Evolutionary conservation across 352 stramenopile species (phyloP).

Genomic region (Globisporangium rhizosaccharum): DNA sequence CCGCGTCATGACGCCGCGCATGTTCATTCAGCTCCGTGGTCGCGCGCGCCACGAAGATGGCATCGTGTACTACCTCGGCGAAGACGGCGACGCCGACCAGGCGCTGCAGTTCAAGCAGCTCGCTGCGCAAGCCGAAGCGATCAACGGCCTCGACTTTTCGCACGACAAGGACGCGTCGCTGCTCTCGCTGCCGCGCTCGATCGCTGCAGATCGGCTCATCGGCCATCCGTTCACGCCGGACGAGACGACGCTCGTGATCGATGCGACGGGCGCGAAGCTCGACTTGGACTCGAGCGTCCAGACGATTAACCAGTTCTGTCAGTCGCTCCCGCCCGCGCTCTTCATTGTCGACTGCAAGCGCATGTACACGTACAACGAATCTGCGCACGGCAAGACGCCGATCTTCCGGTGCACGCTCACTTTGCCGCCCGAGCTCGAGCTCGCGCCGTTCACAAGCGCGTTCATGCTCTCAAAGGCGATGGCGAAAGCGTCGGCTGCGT

Average conservation of each 20-base stretch:
- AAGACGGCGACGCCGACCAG: slow-evolving; percentile 43
- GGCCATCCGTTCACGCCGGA: slow-evolving; percentile 20
- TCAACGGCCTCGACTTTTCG: slow-evolving; percentile 58
- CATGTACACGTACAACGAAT: slow-evolving; percentile 44
- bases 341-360: slow-evolving; percentile 49
- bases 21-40: slow-evolving; percentile 69
- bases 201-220: slow-evolving; percentile 31
- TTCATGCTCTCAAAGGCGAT: slow-evolving; percentile 49
- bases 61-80: slow-evolving; percentile 67
- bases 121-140: slow-evolving; percentile 35
- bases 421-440: slow-evolving; percentile 45
- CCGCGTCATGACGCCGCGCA: slow-evolving; percentile 43
- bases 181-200: slow-evolving; percentile 46
- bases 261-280: slow-evolving; percentile 54
- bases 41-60: slow-evolving; percentile 72
- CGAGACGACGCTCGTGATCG: slow-evolving; percentile 32
- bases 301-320: slow-evolving; percentile 76
- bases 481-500: slow-evolving; percentile 52
- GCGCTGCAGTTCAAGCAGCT: slow-evolving; percentile 44
- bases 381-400: slow-evolving; percentile 20
- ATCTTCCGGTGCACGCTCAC: slow-evolving; percentile 51
- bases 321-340: slow-evolving; percentile 51
- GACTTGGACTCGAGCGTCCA: slow-evolving; percentile 72
- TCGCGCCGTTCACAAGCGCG: slow-evolving; percentile 39
- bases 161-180: slow-evolving; percentile 60